Evolutionary conservation across 805 yeast species (phyloP).

Genomic region (Myxozyma lipomycoides): DNA sequence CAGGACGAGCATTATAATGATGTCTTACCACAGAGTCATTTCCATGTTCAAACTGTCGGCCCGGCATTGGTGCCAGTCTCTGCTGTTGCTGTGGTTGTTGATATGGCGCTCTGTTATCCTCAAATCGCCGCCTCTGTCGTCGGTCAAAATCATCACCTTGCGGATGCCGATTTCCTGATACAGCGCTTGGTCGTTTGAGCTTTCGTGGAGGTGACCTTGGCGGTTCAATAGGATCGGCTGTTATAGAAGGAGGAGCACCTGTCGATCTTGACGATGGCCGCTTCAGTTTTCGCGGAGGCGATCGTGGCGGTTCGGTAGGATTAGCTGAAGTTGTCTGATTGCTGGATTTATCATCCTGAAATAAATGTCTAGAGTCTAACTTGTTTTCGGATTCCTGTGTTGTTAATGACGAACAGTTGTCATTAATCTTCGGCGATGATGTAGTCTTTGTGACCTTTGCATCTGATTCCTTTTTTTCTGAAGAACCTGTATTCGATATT

Average conservation of each 20-base stretch:
- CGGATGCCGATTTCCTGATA: constrained; percentile 5
- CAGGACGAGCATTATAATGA: constrained; percentile 83
- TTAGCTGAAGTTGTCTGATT: background rate
- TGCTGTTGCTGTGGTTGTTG: constrained; percentile 5
- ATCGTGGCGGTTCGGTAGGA: constrained; percentile 22
- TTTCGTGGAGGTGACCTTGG: constrained; percentile 28
- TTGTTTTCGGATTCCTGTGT: too few relatives aligned
- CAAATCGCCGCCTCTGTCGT: background rate
- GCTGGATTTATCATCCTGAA: too few relatives aligned
- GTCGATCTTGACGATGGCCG: constrained; percentile 17
- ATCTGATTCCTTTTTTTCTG: too few relatives aligned
- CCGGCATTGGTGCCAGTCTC: background rate
- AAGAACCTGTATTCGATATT: too few relatives aligned
- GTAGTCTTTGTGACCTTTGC: too few relatives aligned
- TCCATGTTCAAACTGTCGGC: background rate
- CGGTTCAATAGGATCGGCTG: constrained; percentile 13
- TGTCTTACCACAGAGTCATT: constrained; percentile 66
- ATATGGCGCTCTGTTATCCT: background rate
- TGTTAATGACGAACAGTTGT: too few relatives aligned
- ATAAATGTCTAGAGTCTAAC: too few relatives aligned
- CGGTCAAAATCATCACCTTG: background rate
- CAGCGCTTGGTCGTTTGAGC: constrained; percentile 6
- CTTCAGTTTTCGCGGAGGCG: constrained; percentile 28
- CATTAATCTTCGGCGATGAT: too few relatives aligned
- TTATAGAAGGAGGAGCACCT: background rate